These are phyloP conservation scores for Hypoxylon lienhwacheense DNA, from an alignment of 495 filamentous ascomycete genomes.

Conservation along the genomic window DNA sequence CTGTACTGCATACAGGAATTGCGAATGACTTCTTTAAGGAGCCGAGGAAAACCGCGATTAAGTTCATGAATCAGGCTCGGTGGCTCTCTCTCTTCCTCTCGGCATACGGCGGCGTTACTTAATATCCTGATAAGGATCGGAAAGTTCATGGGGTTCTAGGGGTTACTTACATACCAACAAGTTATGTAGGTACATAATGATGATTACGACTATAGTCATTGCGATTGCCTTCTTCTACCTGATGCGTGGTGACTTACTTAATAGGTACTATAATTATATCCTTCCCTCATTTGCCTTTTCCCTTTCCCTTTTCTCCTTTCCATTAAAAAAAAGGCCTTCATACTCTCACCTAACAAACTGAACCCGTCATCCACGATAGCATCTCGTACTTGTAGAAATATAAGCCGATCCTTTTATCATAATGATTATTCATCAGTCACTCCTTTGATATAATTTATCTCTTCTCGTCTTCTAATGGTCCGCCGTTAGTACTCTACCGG, in stretches of 20 bases:
- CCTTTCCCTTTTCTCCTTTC: background rate
- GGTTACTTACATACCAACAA: too few species aligned
- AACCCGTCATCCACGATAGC: too few species aligned
- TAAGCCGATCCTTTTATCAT: too few species aligned
- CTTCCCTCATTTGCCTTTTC: too few species aligned
- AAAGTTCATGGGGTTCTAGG: constrained; percentile 16
- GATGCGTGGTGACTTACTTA: too few species aligned
- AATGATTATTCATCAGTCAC: background rate
- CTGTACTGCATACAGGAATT: constrained; percentile 11
- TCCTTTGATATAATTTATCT: background rate
- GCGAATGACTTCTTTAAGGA: constrained; percentile 11
- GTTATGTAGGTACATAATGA: too few species aligned
- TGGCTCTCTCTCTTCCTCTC: constrained; percentile 7
- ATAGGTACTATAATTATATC: too few species aligned
- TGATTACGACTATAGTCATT: constrained; percentile 12
- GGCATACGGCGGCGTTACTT: background rate
- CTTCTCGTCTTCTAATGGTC: background rate
- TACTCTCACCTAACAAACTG: too few species aligned
- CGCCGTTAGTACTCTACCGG: too few species aligned
- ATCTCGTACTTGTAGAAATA: too few species aligned
- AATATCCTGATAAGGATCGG: background rate
- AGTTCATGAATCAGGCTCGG: background rate
- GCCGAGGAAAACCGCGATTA: constrained; percentile 4
- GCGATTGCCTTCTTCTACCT: too few species aligned
- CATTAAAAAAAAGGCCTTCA: too few species aligned